Evolutionary conservation across 495 filamentous ascomycete genomes (phyloP), one percentile per base, ranked within the genome.

Genomic region (Neurospora pannonica): DNA sequence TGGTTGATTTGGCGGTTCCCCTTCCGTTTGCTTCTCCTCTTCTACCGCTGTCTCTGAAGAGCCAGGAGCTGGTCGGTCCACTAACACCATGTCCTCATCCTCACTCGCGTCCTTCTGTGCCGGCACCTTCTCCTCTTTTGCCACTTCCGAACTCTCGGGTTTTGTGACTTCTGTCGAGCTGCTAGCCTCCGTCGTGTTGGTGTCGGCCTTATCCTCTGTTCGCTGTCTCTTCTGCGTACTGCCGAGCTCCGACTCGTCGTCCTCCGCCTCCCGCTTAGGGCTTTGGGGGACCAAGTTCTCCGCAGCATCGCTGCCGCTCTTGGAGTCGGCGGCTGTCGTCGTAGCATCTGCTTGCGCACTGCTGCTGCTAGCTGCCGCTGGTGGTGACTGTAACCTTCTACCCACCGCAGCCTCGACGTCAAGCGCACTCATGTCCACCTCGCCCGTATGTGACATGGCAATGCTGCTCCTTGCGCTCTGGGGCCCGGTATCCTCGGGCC

Each of bases 401-500:
- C 87, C 87, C 0, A 89, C 86, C 24, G 87, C 87, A 9, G 85
- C 86, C 71, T 87, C 86, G 28, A 88, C 79, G 73, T 89, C 84
- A 71, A 89, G 87, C 1, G 84, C 86, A 38, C 84, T 82, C 79
- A 85, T 84, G 43, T 82, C 80, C 28, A 83, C 70, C 9, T 79
- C 73, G 71, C 75, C 78, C 54, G 39, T 72, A 72, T 7, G 77
- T 76, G 40, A 80, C 78, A 76, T 76, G 70, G 73, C 73, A 24
- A 74, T 75, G 13, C 77, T 76, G 3, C 73, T 71, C 0, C 77
- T 82, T 0, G 81, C 81, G 72, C 75, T 82, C 80, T 97, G 95
- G 21, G 93, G 89, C 1, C 96, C 96, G 79, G 92, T 90, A 79
- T 99, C 96, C 77, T 94, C 92, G 36, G 93, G 89, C 0, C 94